Base-by-base conservation (phyloP, 129 eudicot genomes). In the Arctium minus region DNA sequence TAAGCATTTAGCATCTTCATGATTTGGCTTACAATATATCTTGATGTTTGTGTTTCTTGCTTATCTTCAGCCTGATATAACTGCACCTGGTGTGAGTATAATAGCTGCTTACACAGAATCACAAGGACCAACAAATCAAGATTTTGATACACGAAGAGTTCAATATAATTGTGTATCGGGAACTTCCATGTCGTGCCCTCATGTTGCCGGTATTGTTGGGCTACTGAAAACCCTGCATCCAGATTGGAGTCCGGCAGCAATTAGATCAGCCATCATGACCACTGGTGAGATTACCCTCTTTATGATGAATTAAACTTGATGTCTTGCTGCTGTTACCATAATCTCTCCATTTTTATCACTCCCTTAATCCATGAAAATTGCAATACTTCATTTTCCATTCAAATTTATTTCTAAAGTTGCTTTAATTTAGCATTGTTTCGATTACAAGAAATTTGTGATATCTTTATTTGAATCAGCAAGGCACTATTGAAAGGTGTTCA, bases 171-270 rank as follows among this genome's bases (percentile, higher is more conserved):
- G 92, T 1, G 89, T 84, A 10, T 91, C 98, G 1, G 98, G 99
- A 17, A 96, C 99, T 44, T 96, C 99, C 12, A 96, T 96, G 99
- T 93, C 99, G 17, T 93, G 98, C 88, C 99, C 99, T 65, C 99
- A 96, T 75, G 87, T 96, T 76, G 82, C 99, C 36, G 99, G 98
- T 17, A 77, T 96, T 27, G 99, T 84, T 10, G 98, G 99, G 77
- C 92, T 96, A 15, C 85, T 96, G 17, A 96, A 96, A 86, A 88
- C 92, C 75, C 90, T 93, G 64, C 91, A 96, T 85, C 98, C 99
- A 1, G 72, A 82, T 38, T 96, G 99, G 99, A 96, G 98, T 40
- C 97, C 98, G 33, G 95, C 99, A 33, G 99, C 97, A 10, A 91
- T 96, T 46, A 78, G 84, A 86, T 96, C 99, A 0, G 97, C 97